A percentile compares a stretch with the other conserved stretches of the same genome.
Conservation (phyloP, 805 yeast species). For the Teunomyces aglyptinius region DNA sequence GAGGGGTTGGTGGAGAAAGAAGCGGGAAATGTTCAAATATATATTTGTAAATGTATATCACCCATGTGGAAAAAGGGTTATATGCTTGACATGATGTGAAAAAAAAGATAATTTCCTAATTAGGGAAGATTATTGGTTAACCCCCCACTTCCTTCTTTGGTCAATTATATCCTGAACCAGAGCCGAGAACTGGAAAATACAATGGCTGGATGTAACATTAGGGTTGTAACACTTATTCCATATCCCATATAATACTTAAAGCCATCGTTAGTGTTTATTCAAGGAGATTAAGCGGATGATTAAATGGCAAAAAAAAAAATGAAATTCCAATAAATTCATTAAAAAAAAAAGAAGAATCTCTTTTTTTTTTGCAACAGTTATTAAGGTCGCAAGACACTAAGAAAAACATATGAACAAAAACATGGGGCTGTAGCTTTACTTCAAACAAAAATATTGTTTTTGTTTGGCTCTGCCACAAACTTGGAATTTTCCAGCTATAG, state of each 20-base stretch:
- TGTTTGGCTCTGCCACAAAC: not conserved
- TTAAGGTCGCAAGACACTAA: not conserved
- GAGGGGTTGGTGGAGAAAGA: not conserved
- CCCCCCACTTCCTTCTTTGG: constrained; percentile 3
- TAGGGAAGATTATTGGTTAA: constrained; percentile 2
- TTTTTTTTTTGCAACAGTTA: not conserved
- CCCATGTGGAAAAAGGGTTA: not conserved
- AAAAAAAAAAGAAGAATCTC: not conserved
- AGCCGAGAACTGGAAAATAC: not conserved
- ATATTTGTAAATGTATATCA: not conserved
- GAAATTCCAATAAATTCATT: not conserved
- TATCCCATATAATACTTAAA: too few species aligned
- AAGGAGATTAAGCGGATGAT: not conserved
- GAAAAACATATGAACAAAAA: not conserved
- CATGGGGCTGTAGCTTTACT: not conserved
- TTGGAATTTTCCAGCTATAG: not conserved
- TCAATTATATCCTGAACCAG: not conserved
- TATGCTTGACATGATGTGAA: not conserved
- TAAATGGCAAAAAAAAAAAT: not conserved
- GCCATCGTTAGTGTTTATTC: too few species aligned
- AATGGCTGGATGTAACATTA: too few species aligned
- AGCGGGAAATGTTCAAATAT: not conserved
- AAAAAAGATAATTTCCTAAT: constrained; percentile 4
- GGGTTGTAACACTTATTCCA: too few species aligned
- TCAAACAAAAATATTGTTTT: not conserved